These are phyloP conservation scores for Ophiosphaerella herpotricha DNA, from an alignment of 2,329 filamentous ascomycete species.

Conservation along the genomic window DNA sequence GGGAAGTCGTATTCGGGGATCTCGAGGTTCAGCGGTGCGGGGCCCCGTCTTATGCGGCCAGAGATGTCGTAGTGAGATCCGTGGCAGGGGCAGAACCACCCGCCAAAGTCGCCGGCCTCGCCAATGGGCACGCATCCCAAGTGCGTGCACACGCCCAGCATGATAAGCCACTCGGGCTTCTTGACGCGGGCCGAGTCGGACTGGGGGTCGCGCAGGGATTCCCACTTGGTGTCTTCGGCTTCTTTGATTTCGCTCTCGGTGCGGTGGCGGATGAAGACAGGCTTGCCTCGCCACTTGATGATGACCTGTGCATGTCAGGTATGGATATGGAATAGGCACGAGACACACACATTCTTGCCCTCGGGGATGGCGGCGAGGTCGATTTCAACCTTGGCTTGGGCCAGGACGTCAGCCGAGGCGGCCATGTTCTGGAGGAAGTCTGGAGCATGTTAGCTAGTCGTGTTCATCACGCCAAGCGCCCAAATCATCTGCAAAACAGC, in stretches of 20 bases:
- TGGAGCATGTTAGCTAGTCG: constrained; percentile 52
- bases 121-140: constrained; percentile 98
- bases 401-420: constrained; percentile 95
- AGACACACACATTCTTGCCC: constrained; percentile 89
- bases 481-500: constrained; percentile 36
- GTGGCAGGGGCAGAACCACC: constrained; percentile 99
- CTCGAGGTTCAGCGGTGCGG: constrained; percentile 96
- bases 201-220: constrained; percentile 88
- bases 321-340: background rate
- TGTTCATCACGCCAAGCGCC: constrained; percentile 29
- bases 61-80: constrained; percentile 99
- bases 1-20: constrained; percentile 91
- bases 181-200: constrained; percentile 90
- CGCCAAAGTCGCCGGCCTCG: constrained; percentile 95
- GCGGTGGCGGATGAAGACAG: constrained; percentile 99
- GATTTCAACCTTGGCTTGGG: constrained; percentile 99
- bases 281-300: constrained; percentile 99
- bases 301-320: constrained; percentile 68
- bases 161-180: constrained; percentile 98
- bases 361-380: constrained; percentile 91
- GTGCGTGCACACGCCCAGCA: constrained; percentile 99
- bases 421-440: constrained; percentile 99
- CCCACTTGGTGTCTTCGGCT: constrained; percentile 84
- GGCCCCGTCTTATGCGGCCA: constrained; percentile 95
- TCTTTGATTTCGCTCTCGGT: constrained; percentile 91